Percentiles rank a stretch among this genome's conserved stretches.
These are phyloP conservation scores for Poteriospumella lacustris DNA, from an alignment of 108 stramenopile species.

Conservation along the genomic window DNA sequence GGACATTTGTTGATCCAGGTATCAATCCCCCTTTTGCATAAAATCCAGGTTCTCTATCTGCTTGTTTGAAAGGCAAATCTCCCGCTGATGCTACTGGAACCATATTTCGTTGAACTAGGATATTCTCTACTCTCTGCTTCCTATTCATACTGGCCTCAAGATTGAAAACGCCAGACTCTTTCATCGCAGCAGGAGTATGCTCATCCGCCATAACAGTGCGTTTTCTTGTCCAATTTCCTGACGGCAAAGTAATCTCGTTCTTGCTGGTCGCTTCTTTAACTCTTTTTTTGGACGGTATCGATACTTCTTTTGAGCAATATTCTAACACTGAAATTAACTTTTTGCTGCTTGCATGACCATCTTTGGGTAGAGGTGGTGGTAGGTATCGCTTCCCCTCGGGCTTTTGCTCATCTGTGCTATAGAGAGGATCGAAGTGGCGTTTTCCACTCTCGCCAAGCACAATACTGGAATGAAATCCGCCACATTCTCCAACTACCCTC, in stretches of 20 bases:
- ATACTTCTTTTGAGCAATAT: too few relatives aligned
- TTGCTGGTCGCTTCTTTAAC: background rate
- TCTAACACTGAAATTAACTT: too few relatives aligned
- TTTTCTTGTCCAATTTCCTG: background rate
- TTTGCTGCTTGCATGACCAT: too few relatives aligned
- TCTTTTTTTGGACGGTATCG: conserved; percentile 3
- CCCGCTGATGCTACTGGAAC: background rate
- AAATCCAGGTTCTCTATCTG: background rate
- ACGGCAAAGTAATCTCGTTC: background rate
- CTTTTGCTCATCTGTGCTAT: too few relatives aligned
- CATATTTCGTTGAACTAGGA: background rate
- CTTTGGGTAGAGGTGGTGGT: too few relatives aligned
- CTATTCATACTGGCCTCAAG: background rate
- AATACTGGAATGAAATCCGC: too few relatives aligned
- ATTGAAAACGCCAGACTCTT: background rate
- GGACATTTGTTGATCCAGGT: background rate
- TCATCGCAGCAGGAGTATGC: background rate
- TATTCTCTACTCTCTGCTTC: background rate
- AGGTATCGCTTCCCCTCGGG: too few relatives aligned
- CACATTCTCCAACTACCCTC: too few relatives aligned
- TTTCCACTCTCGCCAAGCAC: too few relatives aligned
- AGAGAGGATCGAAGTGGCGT: too few relatives aligned
- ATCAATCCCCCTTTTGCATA: background rate
- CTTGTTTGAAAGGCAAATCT: background rate
- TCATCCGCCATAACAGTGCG: background rate